A percentile compares a stretch with the other conserved stretches of the same genome.
Evolutionary conservation across 2,329 filamentous ascomycete species (phyloP).

Genomic region (Fusarium decemcellulare): DNA sequence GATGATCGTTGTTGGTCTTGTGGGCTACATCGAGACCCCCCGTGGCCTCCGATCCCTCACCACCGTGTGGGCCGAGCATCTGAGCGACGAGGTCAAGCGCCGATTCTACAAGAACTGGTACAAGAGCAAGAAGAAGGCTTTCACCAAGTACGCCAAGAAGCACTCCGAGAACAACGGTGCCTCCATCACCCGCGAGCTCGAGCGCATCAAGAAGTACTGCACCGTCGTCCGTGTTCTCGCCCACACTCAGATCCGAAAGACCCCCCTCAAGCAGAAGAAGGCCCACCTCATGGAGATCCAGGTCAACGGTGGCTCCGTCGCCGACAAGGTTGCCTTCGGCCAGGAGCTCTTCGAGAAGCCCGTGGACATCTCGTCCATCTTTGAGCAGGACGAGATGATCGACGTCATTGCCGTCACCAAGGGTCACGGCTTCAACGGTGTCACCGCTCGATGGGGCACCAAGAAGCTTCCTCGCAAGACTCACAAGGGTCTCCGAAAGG

Average conservation of each 20-base stretch:
- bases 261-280: conserved; percentile 99
- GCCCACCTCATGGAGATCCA: conserved; percentile 99
- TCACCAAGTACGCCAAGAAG: conserved; percentile 99
- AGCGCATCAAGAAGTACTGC: conserved; percentile 99
- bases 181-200: conserved; percentile 95
- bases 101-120: conserved; percentile 99
- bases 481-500: conserved; percentile 99
- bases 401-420: conserved; percentile 99
- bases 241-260: conserved; percentile 99
- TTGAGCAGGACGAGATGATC: conserved; percentile 99
- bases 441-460: conserved; percentile 98
- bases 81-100: conserved; percentile 98
- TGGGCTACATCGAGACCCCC: conserved; percentile 99
- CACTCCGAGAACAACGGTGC: conserved; percentile 94
- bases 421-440: conserved; percentile 98
- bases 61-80: conserved; percentile 99
- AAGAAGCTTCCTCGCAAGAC: conserved; percentile 99
- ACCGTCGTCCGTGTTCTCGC: conserved; percentile 98
- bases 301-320: conserved; percentile 96
- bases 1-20: conserved; percentile 99
- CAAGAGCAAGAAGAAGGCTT: conserved; percentile 99
- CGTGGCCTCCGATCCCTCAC: conserved; percentile 99
- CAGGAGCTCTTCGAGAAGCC: conserved; percentile 99
- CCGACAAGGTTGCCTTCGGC: conserved; percentile 98
- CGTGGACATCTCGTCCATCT: conserved; percentile 91